Conservation (phyloP, 768 basidiomycete genomes). For the Peribolospora kevripleyi region DNA sequence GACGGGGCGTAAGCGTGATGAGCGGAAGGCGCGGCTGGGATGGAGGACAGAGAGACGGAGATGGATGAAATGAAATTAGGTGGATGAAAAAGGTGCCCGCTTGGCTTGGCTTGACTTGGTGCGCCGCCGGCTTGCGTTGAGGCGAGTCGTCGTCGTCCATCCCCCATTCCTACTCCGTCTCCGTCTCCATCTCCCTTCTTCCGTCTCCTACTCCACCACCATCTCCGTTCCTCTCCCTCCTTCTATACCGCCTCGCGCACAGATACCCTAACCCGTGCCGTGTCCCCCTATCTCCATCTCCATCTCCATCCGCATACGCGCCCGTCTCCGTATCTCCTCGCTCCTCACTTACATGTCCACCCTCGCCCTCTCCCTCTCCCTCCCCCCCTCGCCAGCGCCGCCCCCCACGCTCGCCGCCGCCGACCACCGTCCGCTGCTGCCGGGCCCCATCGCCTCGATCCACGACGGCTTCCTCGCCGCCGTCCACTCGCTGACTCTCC, state of each 20-base stretch:
- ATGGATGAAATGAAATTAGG: too few relatives aligned
- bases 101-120: too few relatives aligned
- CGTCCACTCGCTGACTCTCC: background rate
- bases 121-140: too few relatives aligned
- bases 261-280: background rate
- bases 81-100: too few relatives aligned
- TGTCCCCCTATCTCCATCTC: background rate
- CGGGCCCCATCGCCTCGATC: conserved; percentile 2
- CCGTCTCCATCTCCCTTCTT: background rate
- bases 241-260: background rate
- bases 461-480: background rate
- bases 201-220: background rate
- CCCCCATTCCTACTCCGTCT: too few relatives aligned
- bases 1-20: too few relatives aligned
- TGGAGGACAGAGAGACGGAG: too few relatives aligned
- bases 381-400: background rate
- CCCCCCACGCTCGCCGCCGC: background rate
- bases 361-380: background rate
- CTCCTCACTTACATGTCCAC: background rate
- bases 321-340: background rate
- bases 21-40: too few relatives aligned
- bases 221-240: background rate
- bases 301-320: background rate
- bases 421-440: background rate
- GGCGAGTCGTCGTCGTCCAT: too few relatives aligned